Conservation (phyloP, 179 eudicot species). For the Amaranthus tricolor region DNA sequence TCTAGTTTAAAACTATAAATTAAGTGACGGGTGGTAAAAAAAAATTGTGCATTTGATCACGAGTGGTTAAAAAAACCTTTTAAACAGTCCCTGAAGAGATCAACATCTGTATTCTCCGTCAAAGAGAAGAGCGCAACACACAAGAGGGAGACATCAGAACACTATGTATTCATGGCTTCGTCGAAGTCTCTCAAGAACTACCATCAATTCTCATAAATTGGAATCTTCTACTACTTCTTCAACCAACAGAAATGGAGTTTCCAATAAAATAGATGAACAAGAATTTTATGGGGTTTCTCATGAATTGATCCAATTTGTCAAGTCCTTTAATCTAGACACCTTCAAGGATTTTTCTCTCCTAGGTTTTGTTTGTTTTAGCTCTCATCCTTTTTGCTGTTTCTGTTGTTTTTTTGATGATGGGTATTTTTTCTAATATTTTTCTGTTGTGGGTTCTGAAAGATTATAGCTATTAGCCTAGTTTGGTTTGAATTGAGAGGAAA, state of each 20-base stretch:
- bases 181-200: conserved; percentile 34
- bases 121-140: not conserved
- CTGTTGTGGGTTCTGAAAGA: not conserved
- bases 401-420: conserved; percentile 8
- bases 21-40: no score
- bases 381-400: not conserved
- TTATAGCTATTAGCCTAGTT: not conserved
- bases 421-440: conserved; percentile 1
- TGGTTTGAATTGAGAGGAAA: not conserved
- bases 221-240: not conserved
- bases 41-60: no score
- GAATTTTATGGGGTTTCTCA: conserved; percentile 56
- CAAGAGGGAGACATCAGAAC: conserved; percentile 1
- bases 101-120: not conserved
- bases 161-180: conserved; percentile 59
- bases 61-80: no score
- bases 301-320: conserved; percentile 57
- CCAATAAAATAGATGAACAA: conserved; percentile 28
- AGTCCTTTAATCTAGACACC: conserved; percentile 63
- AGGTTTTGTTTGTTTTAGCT: conserved; percentile 3
- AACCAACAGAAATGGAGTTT: not conserved
- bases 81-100: not conserved
- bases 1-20: no score
- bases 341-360: conserved; percentile 54
- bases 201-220: conserved; percentile 20